These are phyloP conservation scores for Phytophthora europaea DNA, from an alignment of 352 stramenopile genomes.

Conservation along the genomic window DNA sequence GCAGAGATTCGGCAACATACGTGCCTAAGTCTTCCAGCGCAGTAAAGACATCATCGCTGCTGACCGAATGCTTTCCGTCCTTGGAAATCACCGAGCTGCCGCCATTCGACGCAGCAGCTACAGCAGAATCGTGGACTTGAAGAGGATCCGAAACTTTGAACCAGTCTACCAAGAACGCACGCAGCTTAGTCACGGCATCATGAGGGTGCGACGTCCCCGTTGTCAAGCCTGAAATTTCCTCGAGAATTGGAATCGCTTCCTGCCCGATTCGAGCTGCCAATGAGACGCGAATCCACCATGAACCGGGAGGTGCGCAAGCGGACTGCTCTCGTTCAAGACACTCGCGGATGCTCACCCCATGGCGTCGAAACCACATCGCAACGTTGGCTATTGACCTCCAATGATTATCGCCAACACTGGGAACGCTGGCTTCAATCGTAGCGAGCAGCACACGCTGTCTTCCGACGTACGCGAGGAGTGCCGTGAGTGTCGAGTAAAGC, in stretches of 20 bases:
- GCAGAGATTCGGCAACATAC: constrained; percentile 23
- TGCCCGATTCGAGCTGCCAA: constrained; percentile 32
- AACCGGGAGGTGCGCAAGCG: constrained; percentile 18
- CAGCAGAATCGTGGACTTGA: constrained; percentile 14
- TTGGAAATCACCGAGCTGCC: constrained; percentile 19
- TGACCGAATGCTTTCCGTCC: constrained; percentile 34
- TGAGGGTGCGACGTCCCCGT: constrained; percentile 4
- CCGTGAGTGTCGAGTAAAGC: constrained; percentile 31
- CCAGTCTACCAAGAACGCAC: constrained; percentile 21
- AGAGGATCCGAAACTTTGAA: constrained; percentile 27
- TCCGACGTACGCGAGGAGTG: constrained; percentile 32
- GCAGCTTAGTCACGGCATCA: constrained; percentile 24
- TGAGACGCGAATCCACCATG: constrained; percentile 36
- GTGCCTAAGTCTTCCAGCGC: constrained; percentile 36
- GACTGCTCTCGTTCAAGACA: constrained; percentile 22
- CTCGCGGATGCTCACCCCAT: constrained; percentile 30
- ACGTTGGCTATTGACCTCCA: constrained; percentile 31
- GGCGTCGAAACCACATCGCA: constrained; percentile 30
- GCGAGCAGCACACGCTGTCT: constrained; percentile 28
- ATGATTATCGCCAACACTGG: constrained; percentile 13
- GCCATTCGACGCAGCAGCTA: constrained; percentile 13
- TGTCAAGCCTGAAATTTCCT: constrained; percentile 30
- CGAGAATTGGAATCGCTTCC: constrained; percentile 22
- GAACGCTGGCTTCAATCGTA: constrained; percentile 27
- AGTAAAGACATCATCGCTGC: constrained; percentile 7